Conservation (phyloP, 2,329 filamentous ascomycete species). For the Torrubiella hemipterigena region DNA sequence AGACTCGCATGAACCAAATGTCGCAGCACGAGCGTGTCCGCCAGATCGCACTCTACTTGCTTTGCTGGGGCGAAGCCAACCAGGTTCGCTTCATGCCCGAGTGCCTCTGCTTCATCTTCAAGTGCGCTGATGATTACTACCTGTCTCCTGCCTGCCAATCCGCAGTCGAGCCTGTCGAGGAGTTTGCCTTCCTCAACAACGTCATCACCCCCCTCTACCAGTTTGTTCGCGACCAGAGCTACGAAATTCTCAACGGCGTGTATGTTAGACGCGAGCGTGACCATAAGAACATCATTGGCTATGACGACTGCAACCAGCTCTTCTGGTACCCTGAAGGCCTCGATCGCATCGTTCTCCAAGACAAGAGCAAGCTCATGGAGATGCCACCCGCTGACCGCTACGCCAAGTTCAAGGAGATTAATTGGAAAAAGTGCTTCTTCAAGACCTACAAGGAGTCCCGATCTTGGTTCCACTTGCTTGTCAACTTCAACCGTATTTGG, state of each 20-base stretch:
- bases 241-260: conserved; percentile 89
- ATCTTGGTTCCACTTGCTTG: conserved; percentile 92
- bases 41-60: conserved; percentile 80
- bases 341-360: conserved; percentile 79
- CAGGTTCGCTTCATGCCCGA: conserved; percentile 98
- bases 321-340: conserved; percentile 99
- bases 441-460: conserved; percentile 98
- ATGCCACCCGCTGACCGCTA: conserved; percentile 81
- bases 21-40: conserved; percentile 92
- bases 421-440: conserved; percentile 99
- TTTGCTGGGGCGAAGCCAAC: conserved; percentile 97
- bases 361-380: conserved; percentile 90
- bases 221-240: conserved; percentile 88
- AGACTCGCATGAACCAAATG: conserved; percentile 98
- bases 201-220: conserved; percentile 93
- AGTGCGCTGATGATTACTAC: conserved; percentile 93
- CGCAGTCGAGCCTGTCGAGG: conserved; percentile 66
- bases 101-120: conserved; percentile 96
- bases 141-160: conserved; percentile 89
- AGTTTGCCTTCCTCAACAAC: conserved; percentile 90
- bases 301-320: conserved; percentile 97
- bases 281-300: conserved; percentile 85
- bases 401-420: conserved; percentile 80
- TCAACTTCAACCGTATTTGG: conserved; percentile 99
- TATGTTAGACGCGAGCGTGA: conserved; percentile 93